Base-by-base conservation (phyloP, 495 filamentous ascomycete species). In the Sordaria brevicollis region DNA sequence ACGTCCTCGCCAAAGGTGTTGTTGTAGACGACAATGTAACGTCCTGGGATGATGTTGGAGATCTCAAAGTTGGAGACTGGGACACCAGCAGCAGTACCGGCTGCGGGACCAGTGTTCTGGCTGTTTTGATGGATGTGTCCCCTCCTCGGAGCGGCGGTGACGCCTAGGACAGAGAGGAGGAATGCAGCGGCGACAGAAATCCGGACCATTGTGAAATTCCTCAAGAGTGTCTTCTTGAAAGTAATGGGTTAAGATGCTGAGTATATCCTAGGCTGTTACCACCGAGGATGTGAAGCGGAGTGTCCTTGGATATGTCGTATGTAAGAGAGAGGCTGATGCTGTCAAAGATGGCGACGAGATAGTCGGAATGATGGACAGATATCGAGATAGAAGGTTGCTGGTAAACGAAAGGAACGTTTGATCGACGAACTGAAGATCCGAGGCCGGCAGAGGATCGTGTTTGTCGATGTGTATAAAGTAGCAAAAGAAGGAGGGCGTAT, bases 11-110 rank as follows among this genome's bases (percentile, higher is more conserved):
- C 74, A 71, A 75, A 79, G 8, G 77, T 81, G 77, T 74, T 81
- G 77, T 84, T 80, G 78, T 85, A 85, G 39, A 85, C 83, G 5
- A 85, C 83, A 39, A 85, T 85, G 73, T 82, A 85, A 38, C 74
- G 76, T 77, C 83, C 80, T 7, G 83, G 81, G 34, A 85, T 79
- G 38, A 78, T 65, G 68, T 84, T 74, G 17, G 36, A 62, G 35
- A 75, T 77, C 9, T 81, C 69, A 1, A 78, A 76, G 71, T 85
- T 85, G 73, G 77, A 77, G 70, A 86, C 72, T 70, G 83, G 82
- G 17, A 82, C 76, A 13, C 79, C 82, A 39, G 49, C 49, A 1
- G 49, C 85, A 54, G 74, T 73, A 74, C 73, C 76, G 39, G 39
- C 69, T 62, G 33, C 74, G 21, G 49, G 11, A 17, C 49, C 49